Base-by-base conservation (phyloP, 306 rosid genomes). In the Fragaria nilgerrensis region DNA sequence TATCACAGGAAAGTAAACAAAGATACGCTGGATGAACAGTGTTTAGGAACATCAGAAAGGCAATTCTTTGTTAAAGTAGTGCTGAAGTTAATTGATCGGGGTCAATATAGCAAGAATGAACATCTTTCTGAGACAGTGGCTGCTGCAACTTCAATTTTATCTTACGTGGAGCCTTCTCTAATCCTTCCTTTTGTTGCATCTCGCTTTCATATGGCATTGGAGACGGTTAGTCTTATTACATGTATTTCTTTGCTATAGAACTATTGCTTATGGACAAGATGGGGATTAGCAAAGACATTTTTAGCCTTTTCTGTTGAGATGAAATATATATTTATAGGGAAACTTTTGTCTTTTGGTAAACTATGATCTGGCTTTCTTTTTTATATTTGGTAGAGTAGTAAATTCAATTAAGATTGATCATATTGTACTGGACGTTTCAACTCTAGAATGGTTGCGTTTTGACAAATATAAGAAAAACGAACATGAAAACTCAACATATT, bases 101-200 rank as follows among this genome's bases (percentile, higher is more conserved):
- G 99, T 69, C 99, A 96, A 78, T 96, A 96, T 85, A 96, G 99
- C 96, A 96, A 96, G 89, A 96, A 88, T 84, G 98, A 96, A 75
- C 88, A 89, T 83, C 97, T 96, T 77, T 92, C 99, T 1, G 98
- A 88, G 77, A 96, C 99, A 64, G 98, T 96, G 82, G 98, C 99
- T 64, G 90, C 96, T 1, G 96, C 98, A 62, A 92, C 98, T 85
- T 92, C 99, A 74, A 83, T 96, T 77, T 85, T 96, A 86, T 89
- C 99, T 41, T 96, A 89, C 78, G 98, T 92, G 83, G 97, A 96
- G 79, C 98, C 99, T 68, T 85, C 91, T 71, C 79, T 91, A 82
- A 97, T 96, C 84, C 90, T 96, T 67, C 98, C 98, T 79, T 91
- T 96, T 87, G 99, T 96, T 83, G 97, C 93, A 65, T 92, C 96